These are phyloP conservation scores for Cyclotella distinguenda DNA, from an alignment of 108 stramenopile species.

Conservation along the genomic window DNA sequence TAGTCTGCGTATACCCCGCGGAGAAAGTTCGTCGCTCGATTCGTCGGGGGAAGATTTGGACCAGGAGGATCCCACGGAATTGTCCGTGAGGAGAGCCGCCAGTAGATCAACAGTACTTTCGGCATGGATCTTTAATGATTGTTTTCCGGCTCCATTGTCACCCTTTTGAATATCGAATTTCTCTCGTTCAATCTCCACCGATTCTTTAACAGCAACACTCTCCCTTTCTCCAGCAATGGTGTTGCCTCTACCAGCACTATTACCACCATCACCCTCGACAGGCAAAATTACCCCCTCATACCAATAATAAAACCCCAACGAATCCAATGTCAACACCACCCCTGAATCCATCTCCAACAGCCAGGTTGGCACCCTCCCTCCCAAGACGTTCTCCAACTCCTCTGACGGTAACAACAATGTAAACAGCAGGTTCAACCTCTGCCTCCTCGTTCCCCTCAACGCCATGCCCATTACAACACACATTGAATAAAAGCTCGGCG, in stretches of 20 bases:
- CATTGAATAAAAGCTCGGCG: too few species aligned
- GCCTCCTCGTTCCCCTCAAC: constrained; percentile 66
- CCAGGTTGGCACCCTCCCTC: constrained; percentile 74
- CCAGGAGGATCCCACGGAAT: neutral
- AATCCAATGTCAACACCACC: constrained; percentile 56
- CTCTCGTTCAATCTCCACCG: too few species aligned
- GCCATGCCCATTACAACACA: too few species aligned
- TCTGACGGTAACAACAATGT: constrained; percentile 64
- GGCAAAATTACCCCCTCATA: constrained; percentile 58
- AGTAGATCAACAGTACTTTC: constrained; percentile 17
- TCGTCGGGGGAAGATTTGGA: too few species aligned
- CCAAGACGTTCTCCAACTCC: constrained; percentile 48
- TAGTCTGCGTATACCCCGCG: too few species aligned
- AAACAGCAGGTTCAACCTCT: constrained; percentile 71
- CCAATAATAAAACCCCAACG: constrained; percentile 71
- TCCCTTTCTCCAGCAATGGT: neutral
- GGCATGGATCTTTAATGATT: constrained; percentile 23
- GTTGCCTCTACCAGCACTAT: neutral
- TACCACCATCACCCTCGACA: constrained; percentile 3
- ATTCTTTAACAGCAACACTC: too few species aligned
- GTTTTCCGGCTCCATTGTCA: too few species aligned
- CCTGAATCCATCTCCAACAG: constrained; percentile 70
- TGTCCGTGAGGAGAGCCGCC: constrained; percentile 20
- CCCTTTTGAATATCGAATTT: too few species aligned
- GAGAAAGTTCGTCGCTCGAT: too few species aligned